Base-by-base conservation (phyloP, 805 yeast species). In the Lipomyces starkeyi region DNA sequence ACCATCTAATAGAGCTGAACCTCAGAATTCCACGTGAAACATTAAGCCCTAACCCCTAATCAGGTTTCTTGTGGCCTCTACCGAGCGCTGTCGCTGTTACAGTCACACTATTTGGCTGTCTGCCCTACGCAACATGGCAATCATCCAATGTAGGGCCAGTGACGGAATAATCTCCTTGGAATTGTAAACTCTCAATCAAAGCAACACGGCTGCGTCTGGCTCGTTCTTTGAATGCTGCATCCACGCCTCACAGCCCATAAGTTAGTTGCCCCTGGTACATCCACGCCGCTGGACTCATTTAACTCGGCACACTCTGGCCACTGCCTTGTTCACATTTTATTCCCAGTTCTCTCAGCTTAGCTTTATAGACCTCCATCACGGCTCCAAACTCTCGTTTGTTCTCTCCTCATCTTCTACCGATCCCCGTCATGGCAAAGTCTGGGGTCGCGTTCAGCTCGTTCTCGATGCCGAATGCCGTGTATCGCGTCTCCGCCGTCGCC, bases 401-500 rank as follows among this genome's bases (percentile, higher is more conserved):
- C n/a, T 35, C 57, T 17, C 58, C 55, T n/a, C 67, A 57, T 14
- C 35, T 60, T 37, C 64, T 58, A 29, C 47, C 43, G 29, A 63
- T 32, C 56, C 56, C 27, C 9, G 29, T 32, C 61, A 65, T 65
- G 71, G 66, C 69, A 14, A 65, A 65, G 61, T 53, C 58, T 27
- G 59, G 62, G 5, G 68, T 65, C 55, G 63, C 62, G 25, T 61
- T 65, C 62, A 53, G 40, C 61, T 56, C 69, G 58, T 40, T 69
- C 27, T 62, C 62, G 56, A 35, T 58, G 11, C 71, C 72, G 65
- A 56, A 57, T 52, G 29, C 72, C 43, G 61, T 69, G 34, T 69
- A 69, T 58, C 69, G 69, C 60, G 43, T 69, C 43, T 69, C 72
- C 27, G 72, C 66, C 32, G 34, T 55, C 35, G 62, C 59, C 8